These are phyloP conservation scores for Diaporthe ilicicola DNA, from an alignment of 2,329 filamentous ascomycete genomes.

Conservation along the genomic window DNA sequence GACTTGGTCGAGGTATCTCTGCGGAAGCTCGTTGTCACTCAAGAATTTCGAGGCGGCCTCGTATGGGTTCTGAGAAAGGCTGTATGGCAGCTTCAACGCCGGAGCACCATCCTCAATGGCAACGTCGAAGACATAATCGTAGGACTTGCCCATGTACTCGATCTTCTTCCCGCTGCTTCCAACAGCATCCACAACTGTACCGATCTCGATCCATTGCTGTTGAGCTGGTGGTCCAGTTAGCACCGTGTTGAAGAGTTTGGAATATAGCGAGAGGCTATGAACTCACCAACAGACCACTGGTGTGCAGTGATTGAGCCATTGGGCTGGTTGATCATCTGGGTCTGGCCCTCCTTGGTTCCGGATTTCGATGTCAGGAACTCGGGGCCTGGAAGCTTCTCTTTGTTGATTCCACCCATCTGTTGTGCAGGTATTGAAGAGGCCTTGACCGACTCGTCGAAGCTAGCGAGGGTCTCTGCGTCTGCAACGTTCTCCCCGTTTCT, in stretches of 20 bases:
- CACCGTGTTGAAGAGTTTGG: neutral
- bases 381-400: constrained; percentile 87
- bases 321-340: constrained; percentile 86
- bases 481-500: constrained; percentile 75
- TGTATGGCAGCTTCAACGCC: constrained; percentile 91
- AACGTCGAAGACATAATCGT: constrained; percentile 96
- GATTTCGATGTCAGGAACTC: constrained; percentile 84
- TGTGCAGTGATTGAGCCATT: constrained; percentile 87
- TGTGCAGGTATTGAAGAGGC: constrained; percentile 88
- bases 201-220: constrained; percentile 84
- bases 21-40: constrained; percentile 84
- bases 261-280: neutral
- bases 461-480: constrained; percentile 69
- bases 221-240: constrained; percentile 52
- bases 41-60: constrained; percentile 92
- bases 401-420: constrained; percentile 84
- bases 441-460: constrained; percentile 85
- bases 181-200: constrained; percentile 91
- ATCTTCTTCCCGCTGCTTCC: constrained; percentile 83
- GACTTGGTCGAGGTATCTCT: constrained; percentile 89
- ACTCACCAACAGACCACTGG: constrained; percentile 75
- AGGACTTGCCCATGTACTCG: constrained; percentile 83
- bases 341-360: constrained; percentile 95
- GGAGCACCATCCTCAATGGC: constrained; percentile 96
- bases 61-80: constrained; percentile 91